phyloP scores from a whole-genome alignment of 768 basidiomycete species.

The Cystobasidium ongulense region DNA sequence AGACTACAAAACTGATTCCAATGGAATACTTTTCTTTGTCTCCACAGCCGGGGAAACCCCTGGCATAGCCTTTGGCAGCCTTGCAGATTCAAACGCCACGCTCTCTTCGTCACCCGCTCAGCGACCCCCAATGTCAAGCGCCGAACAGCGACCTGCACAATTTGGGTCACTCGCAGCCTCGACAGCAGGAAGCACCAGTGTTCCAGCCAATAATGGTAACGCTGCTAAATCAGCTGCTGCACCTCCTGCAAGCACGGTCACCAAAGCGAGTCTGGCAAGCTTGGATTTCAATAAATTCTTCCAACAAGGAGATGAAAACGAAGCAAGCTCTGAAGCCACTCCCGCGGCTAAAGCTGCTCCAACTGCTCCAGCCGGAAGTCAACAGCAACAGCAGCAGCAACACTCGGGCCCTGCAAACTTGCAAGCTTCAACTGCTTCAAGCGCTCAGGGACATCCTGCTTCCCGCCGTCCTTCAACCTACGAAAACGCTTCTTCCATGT shows the following conservation, averaged over 20 bases:
- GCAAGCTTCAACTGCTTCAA: conserved; percentile 7
- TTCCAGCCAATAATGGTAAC: conserved; percentile 25
- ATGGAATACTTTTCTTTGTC: conserved; percentile 8
- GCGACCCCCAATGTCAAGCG: conserved; percentile 4
- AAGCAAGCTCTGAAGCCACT: neutral
- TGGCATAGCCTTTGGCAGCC: conserved; percentile 35
- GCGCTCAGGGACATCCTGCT: conserved; percentile 2
- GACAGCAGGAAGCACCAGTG: conserved; percentile 6
- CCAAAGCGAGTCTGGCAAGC: neutral
- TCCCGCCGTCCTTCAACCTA: conserved; percentile 21
- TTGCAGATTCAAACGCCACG: conserved; percentile 38
- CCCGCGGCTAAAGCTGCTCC: conserved; percentile 36
- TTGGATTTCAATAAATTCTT: conserved; percentile 39
- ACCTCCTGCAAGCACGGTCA: conserved; percentile 25
- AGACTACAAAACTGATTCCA: neutral
- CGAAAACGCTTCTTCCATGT: conserved; percentile 28
- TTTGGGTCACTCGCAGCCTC: neutral
- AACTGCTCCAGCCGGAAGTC: conserved; percentile 33
- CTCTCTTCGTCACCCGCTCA: conserved; percentile 35
- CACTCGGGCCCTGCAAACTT: conserved; percentile 29
- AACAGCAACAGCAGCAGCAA: conserved; percentile 30
- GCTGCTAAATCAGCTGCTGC: conserved; percentile 29
- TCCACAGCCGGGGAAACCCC: conserved; percentile 34
- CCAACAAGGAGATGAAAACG: conserved; percentile 28
- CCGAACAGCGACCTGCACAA: neutral